Percentiles rank a stretch among this genome's conserved stretches.
These are phyloP conservation scores for Capsicum rhomboideum DNA, from an alignment of 257 asterid species.

Conservation along the genomic window DNA sequence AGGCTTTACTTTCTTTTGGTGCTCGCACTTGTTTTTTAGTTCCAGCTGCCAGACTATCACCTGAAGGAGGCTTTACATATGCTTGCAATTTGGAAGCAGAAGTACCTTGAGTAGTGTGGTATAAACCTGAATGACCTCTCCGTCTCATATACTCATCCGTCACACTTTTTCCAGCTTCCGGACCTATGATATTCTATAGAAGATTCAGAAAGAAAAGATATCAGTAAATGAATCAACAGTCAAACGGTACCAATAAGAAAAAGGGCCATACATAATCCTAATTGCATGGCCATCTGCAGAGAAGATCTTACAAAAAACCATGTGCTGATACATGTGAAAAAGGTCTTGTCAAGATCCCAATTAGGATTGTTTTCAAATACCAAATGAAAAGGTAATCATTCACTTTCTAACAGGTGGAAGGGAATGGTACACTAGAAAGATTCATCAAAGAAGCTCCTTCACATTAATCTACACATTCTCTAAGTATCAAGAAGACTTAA, in stretches of 20 bases:
- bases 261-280: neutral
- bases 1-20: constrained; percentile 36
- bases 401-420: neutral
- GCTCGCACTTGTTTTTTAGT: constrained; percentile 48
- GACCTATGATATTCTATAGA: constrained; percentile 77
- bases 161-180: constrained; percentile 64
- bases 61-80: constrained; percentile 71
- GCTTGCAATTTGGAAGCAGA: constrained; percentile 56
- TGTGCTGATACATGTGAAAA: neutral
- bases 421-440: neutral
- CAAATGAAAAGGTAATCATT: neutral
- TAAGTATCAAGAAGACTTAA: neutral
- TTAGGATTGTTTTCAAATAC: neutral
- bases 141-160: constrained; percentile 67
- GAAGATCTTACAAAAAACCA: neutral
- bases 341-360: neutral
- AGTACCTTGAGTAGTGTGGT: constrained; percentile 8
- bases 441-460: neutral
- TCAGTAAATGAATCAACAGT: neutral
- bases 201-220: neutral
- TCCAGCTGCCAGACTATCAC: constrained; percentile 25
- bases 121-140: constrained; percentile 54
- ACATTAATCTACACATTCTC: neutral
- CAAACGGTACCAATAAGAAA: neutral
- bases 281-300: neutral